Conservation (phyloP, 2,329 filamentous ascomycete genomes). For the Plectosphaerella plurivora region DNA sequence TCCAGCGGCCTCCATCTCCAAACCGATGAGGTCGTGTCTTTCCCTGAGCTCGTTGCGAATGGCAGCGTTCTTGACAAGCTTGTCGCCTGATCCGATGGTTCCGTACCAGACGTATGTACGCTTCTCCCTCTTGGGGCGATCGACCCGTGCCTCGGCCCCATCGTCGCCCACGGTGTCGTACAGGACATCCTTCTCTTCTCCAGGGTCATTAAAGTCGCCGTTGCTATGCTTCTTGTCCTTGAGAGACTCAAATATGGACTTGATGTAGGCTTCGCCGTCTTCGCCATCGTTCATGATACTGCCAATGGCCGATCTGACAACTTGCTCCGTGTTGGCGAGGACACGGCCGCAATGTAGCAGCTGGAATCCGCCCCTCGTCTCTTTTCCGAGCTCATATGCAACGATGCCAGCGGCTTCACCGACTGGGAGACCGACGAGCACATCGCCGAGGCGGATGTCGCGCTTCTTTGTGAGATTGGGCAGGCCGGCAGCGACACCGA, state of each 20-base stretch:
- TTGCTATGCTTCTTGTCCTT: conserved; percentile 14
- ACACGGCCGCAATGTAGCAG: conserved; percentile 17
- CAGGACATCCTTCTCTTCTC: conserved; percentile 13
- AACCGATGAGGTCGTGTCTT: conserved; percentile 20
- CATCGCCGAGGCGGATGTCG: conserved; percentile 33
- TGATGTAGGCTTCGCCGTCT: too few relatives aligned
- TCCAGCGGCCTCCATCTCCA: conserved; percentile 28
- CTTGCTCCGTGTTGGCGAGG: conserved; percentile 19
- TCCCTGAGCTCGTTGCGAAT: conserved; percentile 19
- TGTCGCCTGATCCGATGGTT: conserved; percentile 25
- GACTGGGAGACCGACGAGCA: conserved; percentile 23
- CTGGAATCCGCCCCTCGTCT: conserved; percentile 20
- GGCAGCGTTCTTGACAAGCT: conserved; percentile 19
- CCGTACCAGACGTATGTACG: conserved; percentile 26
- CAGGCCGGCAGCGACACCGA: conserved; percentile 29
- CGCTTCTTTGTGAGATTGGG: conserved; percentile 18
- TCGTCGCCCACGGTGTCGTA: conserved; percentile 10
- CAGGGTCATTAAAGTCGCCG: conserved; percentile 20
- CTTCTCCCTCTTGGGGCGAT: too few relatives aligned
- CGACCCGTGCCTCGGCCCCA: conserved; percentile 1
- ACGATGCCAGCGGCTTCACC: conserved; percentile 20
- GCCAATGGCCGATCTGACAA: conserved; percentile 28
- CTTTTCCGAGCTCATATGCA: conserved; percentile 28
- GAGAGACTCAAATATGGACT: conserved; percentile 14
- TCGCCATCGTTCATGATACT: conserved; percentile 19